Conservation (phyloP, 768 basidiomycete species). For the Xerocomus brunneocitrinus region DNA sequence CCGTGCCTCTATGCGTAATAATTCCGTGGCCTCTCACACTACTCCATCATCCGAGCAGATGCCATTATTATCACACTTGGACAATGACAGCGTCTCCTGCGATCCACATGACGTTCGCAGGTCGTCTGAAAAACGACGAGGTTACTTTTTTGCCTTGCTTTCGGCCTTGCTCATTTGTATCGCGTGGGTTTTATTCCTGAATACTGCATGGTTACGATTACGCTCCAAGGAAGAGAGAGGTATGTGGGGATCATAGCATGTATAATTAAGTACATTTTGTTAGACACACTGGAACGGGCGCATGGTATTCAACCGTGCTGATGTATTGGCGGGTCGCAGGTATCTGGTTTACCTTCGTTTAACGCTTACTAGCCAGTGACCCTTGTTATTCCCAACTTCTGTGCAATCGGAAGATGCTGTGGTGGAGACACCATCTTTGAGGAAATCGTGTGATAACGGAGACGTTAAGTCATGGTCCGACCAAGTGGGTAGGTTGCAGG, state of each 20-base stretch:
- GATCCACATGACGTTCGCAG: slow-evolving; percentile 17
- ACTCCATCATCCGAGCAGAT: slow-evolving; percentile 6
- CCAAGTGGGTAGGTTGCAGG: neutral
- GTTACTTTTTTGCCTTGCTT: slow-evolving; percentile 44
- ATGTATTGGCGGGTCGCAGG: neutral
- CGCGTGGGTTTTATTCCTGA: slow-evolving; percentile 64
- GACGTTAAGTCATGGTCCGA: slow-evolving; percentile 14
- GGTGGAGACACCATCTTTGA: slow-evolving; percentile 24
- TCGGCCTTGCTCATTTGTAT: slow-evolving; percentile 40
- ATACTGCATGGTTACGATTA: slow-evolving; percentile 54
- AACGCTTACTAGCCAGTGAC: slow-evolving; percentile 31
- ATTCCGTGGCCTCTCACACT: neutral
- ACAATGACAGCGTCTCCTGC: neutral
- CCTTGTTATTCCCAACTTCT: slow-evolving; percentile 28
- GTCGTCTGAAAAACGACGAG: slow-evolving; percentile 41
- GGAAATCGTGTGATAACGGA: slow-evolving; percentile 20
- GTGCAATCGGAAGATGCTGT: slow-evolving; percentile 30
- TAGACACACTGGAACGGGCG: neutral
- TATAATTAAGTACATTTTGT: neutral
- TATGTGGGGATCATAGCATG: neutral
- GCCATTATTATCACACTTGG: slow-evolving; percentile 11
- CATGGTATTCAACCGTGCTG: neutral
- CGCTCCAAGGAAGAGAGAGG: slow-evolving; percentile 39
- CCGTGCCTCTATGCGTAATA: neutral
- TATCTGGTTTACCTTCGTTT: slow-evolving; percentile 11